These are phyloP conservation scores for Aureobasidium sp. DNA, from an alignment of 2,329 filamentous ascomycete species.

Conservation along the genomic window DNA sequence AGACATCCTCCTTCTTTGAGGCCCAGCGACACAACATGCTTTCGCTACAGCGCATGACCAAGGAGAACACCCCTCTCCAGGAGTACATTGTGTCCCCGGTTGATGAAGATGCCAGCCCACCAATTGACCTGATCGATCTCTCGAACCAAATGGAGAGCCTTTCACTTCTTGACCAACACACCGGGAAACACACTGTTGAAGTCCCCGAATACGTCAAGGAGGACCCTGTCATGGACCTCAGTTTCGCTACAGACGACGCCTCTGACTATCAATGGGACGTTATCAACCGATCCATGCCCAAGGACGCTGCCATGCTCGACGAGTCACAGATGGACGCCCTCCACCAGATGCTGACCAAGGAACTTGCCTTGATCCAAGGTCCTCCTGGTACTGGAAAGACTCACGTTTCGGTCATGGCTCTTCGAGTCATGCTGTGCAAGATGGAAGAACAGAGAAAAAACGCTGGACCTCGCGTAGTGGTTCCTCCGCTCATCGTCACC, in stretches of 20 bases:
- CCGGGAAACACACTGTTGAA: neutral
- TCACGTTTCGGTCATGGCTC: conserved; percentile 65
- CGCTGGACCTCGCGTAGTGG: conserved; percentile 34
- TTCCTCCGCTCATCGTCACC: conserved; percentile 65
- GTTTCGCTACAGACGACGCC: conserved; percentile 13
- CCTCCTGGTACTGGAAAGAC: conserved; percentile 80
- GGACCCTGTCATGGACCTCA: conserved; percentile 46
- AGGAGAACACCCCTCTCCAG: conserved; percentile 37
- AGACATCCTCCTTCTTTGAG: conserved; percentile 68
- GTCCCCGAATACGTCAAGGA: conserved; percentile 48
- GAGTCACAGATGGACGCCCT: conserved; percentile 64
- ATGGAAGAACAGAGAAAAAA: conserved; percentile 28
- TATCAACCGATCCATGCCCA: neutral
- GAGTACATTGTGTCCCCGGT: conserved; percentile 5
- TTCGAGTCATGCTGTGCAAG: conserved; percentile 60
- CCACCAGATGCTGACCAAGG: conserved; percentile 61
- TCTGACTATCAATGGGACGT: neutral
- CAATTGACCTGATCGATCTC: neutral
- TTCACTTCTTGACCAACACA: neutral
- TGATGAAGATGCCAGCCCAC: neutral
- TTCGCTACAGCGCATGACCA: conserved; percentile 59
- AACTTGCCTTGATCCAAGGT: conserved; percentile 72
- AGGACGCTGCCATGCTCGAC: conserved; percentile 50
- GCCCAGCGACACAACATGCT: conserved; percentile 64
- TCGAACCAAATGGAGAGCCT: neutral